Base-by-base conservation (phyloP, 306 rosid genomes). In the Corylus americana region DNA sequence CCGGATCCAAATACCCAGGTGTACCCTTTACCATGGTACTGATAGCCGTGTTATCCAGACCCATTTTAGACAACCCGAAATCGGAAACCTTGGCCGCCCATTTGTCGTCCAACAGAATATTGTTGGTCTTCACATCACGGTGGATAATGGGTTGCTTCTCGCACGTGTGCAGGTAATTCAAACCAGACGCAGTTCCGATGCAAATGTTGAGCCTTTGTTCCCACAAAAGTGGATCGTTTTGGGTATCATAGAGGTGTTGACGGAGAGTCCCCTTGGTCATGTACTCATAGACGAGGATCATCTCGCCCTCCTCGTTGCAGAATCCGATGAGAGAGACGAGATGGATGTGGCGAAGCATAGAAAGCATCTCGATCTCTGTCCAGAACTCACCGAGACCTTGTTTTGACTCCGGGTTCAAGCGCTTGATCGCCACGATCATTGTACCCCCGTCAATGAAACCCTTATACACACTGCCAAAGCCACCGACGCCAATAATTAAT, bases 161-260 rank as follows among this genome's bases (percentile, higher is more conserved):
- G 48, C 93, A 82, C 3, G 83, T 88, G 69, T 88, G 93, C 14
- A 90, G 88, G 71, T 90, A 90, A 77, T 88, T 83, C 14, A 90
- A 29, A 27, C 93, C 93, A 67, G 85, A 25, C 29, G 93, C 93
- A n/a, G 91, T 81, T 50, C 84, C 93, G 4, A 78, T 10, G 73
- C 91, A 88, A 57, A 90, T 86, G 2, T 76, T 47, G 0, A 88
- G 85, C 54, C 91, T 84, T 55, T 80, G 85, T 74, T 67, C 84
- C 89, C 90, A 90, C 1, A 86, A 11, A 5, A 90, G 76, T 7
- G 84, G 68, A 14, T 67, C 55, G 1, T 77, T 84, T 6, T 57
- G 50, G 14, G 80, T 86, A 70, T 75, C 73, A 76, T 86, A 82
- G 1, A 90, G 82, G 71, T 90, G 93, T 12, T 90, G 89, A 2